Percentiles rank a stretch among this genome's conserved stretches.
These are phyloP conservation scores for Amyloporia xantha DNA, from an alignment of 768 basidiomycete species.

Conservation along the genomic window DNA sequence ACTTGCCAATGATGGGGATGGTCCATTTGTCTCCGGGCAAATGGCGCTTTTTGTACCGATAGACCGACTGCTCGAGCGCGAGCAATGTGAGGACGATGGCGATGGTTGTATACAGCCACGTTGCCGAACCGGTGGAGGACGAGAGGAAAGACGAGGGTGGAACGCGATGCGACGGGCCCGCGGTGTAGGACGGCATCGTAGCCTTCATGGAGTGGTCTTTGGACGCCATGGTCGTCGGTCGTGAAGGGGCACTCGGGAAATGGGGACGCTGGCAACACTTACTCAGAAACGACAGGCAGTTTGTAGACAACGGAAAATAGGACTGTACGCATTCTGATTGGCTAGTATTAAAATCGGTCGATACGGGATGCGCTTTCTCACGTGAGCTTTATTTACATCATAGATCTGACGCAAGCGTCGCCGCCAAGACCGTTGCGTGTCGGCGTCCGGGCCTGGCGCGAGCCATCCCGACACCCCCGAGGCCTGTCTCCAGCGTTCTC, in stretches of 20 bases:
- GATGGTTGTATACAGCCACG: conserved; percentile 64
- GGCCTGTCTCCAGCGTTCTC: neutral
- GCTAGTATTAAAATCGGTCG: conserved; percentile 5
- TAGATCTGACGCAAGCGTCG: neutral
- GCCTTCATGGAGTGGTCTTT: conserved; percentile 25
- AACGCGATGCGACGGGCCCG: conserved; percentile 36
- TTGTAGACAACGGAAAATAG: neutral
- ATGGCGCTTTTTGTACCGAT: conserved; percentile 81
- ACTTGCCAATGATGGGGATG: conserved; percentile 96
- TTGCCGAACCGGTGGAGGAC: conserved; percentile 21
- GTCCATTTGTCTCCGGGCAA: conserved; percentile 90
- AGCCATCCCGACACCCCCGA: neutral
- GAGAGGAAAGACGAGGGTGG: conserved; percentile 42
- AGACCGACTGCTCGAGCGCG: conserved; percentile 80
- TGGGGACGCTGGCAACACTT: neutral
- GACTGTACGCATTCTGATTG: conserved; percentile 4
- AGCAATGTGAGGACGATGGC: conserved; percentile 71
- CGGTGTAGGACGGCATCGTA: conserved; percentile 38
- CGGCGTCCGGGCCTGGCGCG: neutral
- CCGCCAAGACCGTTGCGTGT: neutral
- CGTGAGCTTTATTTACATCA: neutral
- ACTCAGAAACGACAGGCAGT: neutral
- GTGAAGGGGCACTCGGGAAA: neutral
- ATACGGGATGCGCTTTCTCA: neutral
- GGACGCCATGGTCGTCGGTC: conserved; percentile 27